Evolutionary conservation across 345 rosid genomes (phyloP).

Genomic region (Boechera retrofracta): DNA sequence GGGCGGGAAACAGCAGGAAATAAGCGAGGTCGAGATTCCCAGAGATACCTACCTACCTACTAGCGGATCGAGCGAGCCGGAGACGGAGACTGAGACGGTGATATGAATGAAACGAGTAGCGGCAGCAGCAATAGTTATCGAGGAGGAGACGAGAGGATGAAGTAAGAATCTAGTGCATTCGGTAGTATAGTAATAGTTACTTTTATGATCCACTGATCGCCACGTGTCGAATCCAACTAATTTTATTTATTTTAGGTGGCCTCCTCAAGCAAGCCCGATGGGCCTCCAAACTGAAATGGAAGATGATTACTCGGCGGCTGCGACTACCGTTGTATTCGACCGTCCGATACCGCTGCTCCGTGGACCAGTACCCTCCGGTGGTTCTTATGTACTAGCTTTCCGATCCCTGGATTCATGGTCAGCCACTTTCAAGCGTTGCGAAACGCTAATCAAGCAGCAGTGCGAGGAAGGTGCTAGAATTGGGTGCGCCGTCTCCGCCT

Average conservation of each 20-base stretch:
- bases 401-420: constrained; percentile 64
- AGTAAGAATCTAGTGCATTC: constrained; percentile 1
- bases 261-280: constrained; percentile 26
- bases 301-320: constrained; percentile 59
- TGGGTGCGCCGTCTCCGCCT: constrained; percentile 82
- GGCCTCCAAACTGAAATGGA: constrained; percentile 29
- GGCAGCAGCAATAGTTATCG: background rate
- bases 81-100: background rate
- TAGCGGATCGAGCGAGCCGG: background rate
- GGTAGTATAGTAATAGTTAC: background rate
- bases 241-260: background rate
- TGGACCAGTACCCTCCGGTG: constrained; percentile 60
- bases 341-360: constrained; percentile 71
- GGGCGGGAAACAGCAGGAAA: no score
- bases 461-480: constrained; percentile 83
- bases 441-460: constrained; percentile 57
- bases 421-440: constrained; percentile 55
- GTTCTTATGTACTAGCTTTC: constrained; percentile 67
- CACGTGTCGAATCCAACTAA: constrained; percentile 22
- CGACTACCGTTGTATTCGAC: constrained; percentile 62
- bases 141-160: background rate
- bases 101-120: background rate
- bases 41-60: constrained; percentile 26
- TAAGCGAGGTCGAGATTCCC: background rate
- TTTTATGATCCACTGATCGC: background rate